Percentiles rank a stretch among this genome's conserved stretches.
phyloP scores from a whole-genome alignment of 2,329 filamentous ascomycete genomes.

The Hypoxylon sp. region DNA sequence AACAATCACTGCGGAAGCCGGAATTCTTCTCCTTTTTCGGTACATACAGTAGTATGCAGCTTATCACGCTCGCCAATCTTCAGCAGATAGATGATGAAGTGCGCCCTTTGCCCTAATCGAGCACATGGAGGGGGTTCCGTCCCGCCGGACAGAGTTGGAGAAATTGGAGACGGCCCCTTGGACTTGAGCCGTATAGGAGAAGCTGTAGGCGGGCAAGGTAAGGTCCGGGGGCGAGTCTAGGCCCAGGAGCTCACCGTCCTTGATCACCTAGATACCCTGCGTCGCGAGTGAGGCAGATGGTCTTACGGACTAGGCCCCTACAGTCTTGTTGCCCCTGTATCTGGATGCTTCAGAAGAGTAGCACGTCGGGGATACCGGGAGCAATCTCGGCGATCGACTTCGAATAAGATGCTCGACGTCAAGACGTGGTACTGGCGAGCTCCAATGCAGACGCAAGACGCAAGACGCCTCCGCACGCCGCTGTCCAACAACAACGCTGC shows the following conservation, averaged over 20 bases:
- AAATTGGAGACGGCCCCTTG: slow-evolving; percentile 35
- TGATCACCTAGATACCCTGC: slow-evolving; percentile 25
- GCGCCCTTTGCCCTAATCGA: slow-evolving; percentile 26
- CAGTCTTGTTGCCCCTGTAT: slow-evolving; percentile 19
- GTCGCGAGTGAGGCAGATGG: slow-evolving; percentile 15
- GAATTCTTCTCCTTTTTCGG: slow-evolving; percentile 27
- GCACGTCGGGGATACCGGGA: slow-evolving; percentile 29
- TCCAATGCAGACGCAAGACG: slow-evolving; percentile 12
- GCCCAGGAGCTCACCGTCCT: slow-evolving; percentile 26
- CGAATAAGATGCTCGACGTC: slow-evolving; percentile 24
- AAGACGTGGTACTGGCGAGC: slow-evolving; percentile 15
- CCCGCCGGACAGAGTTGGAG: slow-evolving; percentile 35
- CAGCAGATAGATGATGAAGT: slow-evolving; percentile 26
- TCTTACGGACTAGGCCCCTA: too few species aligned
- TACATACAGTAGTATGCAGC: slow-evolving; percentile 25
- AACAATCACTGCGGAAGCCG: slow-evolving; percentile 27
- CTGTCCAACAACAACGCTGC: slow-evolving; percentile 8
- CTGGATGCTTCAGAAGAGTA: slow-evolving; percentile 23
- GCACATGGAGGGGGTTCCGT: slow-evolving; percentile 25
- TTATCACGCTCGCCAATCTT: slow-evolving; percentile 24
- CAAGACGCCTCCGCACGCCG: slow-evolving; percentile 20
- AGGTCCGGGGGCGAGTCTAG: slow-evolving; percentile 28
- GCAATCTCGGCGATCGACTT: slow-evolving; percentile 32
- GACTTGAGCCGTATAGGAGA: not conserved
- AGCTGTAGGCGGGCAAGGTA: slow-evolving; percentile 11